These are phyloP conservation scores for Solanum piurae DNA, from an alignment of 257 asterid genomes.

Conservation along the genomic window DNA sequence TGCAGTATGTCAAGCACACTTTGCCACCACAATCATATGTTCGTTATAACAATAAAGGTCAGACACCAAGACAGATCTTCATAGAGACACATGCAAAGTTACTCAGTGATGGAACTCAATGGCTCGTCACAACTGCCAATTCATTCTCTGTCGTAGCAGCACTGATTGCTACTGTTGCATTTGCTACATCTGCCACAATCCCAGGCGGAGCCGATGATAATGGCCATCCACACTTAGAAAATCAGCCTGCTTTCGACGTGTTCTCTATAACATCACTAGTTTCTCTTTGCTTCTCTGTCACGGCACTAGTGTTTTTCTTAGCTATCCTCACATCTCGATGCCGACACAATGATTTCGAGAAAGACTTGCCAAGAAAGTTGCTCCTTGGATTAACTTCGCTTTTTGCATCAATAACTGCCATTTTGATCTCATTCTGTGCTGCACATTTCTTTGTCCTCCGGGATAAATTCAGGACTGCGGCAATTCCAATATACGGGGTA, in stretches of 20 bases:
- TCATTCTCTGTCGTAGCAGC: conserved; percentile 60
- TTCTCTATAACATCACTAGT: conserved; percentile 37
- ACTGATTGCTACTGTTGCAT: conserved; percentile 55
- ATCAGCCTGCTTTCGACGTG: conserved; percentile 15
- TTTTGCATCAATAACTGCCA: conserved; percentile 45
- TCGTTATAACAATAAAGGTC: conserved; percentile 23
- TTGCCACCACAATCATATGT: conserved; percentile 16
- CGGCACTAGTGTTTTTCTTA: conserved; percentile 48
- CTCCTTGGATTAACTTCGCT: conserved; percentile 33
- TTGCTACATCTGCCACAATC: conserved; percentile 43
- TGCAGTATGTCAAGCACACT: conserved; percentile 44
- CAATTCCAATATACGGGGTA: conserved; percentile 29
- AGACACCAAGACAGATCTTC: conserved; percentile 32
- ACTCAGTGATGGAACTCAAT: conserved; percentile 21
- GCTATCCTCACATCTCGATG: conserved; percentile 52
- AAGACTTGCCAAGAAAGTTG: conserved; percentile 35
- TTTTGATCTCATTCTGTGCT: conserved; percentile 46
- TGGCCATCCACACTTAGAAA: conserved; percentile 29
- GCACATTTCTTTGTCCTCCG: conserved; percentile 41
- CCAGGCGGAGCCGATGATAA: conserved; percentile 40
- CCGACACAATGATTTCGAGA: conserved; percentile 32
- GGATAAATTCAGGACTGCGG: conserved; percentile 15
- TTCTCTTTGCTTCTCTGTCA: conserved; percentile 50
- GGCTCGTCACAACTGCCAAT: conserved; percentile 56
- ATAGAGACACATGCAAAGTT: conserved; percentile 17